Evolutionary conservation across 345 rosid species (phyloP), one percentile per base, ranked within the genome.

Genomic region (Murraya koenigii): DNA sequence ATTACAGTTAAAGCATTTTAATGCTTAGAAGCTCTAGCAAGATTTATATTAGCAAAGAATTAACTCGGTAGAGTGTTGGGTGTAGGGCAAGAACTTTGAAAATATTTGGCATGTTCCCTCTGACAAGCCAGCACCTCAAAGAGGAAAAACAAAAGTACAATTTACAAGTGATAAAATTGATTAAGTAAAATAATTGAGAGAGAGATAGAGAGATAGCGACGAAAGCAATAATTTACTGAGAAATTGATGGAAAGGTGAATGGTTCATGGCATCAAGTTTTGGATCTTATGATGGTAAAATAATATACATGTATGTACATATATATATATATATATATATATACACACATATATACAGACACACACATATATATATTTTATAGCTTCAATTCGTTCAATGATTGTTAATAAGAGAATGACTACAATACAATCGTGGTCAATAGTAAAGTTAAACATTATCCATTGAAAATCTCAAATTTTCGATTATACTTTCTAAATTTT

Each of bases 251-350:
- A 36, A 36, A 36, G n/a, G 25, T 56, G 7, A 23, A 73, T 25
- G 66, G 36, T 22, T 38, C n/a, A 69, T 74, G 75, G 75, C 68
- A 79, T 74, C 76, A 69, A 69, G 72, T 77, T 74, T 71, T 77
- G 79, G 81, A 82, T 76, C 77, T 70, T 56, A 69, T 62, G 69
- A 63, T 74, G 61, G 49, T 0, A 44, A 44, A 44, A 44, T 44
- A 44, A 11, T 44, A 3, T 44, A 44, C 15, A 44, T 44, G 49
- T 13, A 13, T 44, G 0, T 13, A 44, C 49, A 44, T 44, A 3
- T 44, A 2, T 44, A 11, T 44, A 44, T 44, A 13, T 44, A 3
- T 3, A 0, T 44, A n/a, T n/a, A n/a, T n/a, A n/a, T n/a, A n/a
- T n/a, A n/a, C n/a, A n/a, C n/a, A n/a, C n/a, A n/a, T n/a, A n/a